Evolutionary conservation across 345 rosid genomes (phyloP).

Genomic region (Luvunga scandens): DNA sequence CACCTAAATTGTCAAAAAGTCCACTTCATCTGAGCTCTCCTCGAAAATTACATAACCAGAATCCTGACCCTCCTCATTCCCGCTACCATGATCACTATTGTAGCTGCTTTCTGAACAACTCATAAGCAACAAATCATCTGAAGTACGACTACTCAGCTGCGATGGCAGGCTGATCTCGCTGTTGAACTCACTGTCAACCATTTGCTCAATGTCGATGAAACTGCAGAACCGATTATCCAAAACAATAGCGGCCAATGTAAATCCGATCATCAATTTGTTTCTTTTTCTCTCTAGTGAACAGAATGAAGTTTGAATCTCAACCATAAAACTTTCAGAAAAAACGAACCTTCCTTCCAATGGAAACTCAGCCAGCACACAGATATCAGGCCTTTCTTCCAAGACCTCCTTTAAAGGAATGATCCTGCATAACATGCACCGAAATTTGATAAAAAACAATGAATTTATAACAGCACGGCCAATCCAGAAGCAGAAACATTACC

Average conservation of each 20-base stretch:
- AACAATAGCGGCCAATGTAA: slow-evolving; percentile 10
- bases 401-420: slow-evolving; percentile 64
- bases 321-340: background rate
- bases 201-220: slow-evolving; percentile 52
- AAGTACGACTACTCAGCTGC: slow-evolving; percentile 35
- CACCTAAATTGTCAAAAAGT: slow-evolving; percentile 41
- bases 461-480: slow-evolving; percentile 6
- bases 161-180: slow-evolving; percentile 46
- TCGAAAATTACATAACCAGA: slow-evolving; percentile 42
- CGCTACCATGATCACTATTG: slow-evolving; percentile 64
- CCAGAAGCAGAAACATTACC: slow-evolving; percentile 34
- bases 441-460: background rate
- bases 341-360: slow-evolving; percentile 65
- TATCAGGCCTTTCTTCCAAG: slow-evolving; percentile 62
- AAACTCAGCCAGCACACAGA: slow-evolving; percentile 75
- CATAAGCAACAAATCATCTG: slow-evolving; percentile 46
- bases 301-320: background rate
- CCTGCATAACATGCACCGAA: slow-evolving; percentile 38
- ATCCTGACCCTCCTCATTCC: slow-evolving; percentile 58
- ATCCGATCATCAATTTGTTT: background rate
- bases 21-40: slow-evolving; percentile 71
- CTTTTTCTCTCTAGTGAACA: background rate
- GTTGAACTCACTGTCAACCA: slow-evolving; percentile 52
- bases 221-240: slow-evolving; percentile 43
- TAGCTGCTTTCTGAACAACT: slow-evolving; percentile 64